These are phyloP conservation scores for Saprolegnia diclina DNA, from an alignment of 352 stramenopile genomes.

Conservation along the genomic window DNA sequence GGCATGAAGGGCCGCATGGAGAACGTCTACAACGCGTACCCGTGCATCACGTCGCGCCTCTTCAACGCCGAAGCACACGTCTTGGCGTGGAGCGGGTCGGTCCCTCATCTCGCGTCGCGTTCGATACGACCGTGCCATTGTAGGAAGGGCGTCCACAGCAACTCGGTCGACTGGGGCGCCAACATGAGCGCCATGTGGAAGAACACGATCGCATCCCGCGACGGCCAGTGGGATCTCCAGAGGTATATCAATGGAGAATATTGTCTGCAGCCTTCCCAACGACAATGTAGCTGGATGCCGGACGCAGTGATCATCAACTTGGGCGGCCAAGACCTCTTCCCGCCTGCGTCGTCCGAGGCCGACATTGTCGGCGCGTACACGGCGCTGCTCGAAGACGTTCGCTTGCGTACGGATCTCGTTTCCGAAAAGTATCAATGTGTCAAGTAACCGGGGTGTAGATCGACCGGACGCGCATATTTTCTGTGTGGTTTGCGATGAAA, in stretches of 20 bases:
- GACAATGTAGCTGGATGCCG: conserved; percentile 45
- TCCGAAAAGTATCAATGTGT: neutral
- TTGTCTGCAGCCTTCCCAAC: neutral
- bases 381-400: conserved; percentile 65
- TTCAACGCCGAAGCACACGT: conserved; percentile 81
- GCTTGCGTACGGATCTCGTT: conserved; percentile 47
- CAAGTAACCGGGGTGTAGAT: conserved; percentile 33
- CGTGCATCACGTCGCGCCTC: conserved; percentile 78
- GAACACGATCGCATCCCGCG: conserved; percentile 70
- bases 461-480: conserved; percentile 78
- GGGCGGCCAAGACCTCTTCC: conserved; percentile 78
- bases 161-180: conserved; percentile 72
- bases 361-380: conserved; percentile 77
- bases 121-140: conserved; percentile 14
- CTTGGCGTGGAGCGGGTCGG: conserved; percentile 75
- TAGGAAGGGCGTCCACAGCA: conserved; percentile 83
- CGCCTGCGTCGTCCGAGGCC: conserved; percentile 72
- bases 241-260: neutral
- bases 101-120: neutral
- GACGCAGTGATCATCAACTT: conserved; percentile 84
- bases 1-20: conserved; percentile 84
- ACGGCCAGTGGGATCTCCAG: conserved; percentile 63
- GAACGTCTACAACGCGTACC: conserved; percentile 84
- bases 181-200: conserved; percentile 82
- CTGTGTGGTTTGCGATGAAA: conserved; percentile 79